Conservation (phyloP, 768 basidiomycete genomes). For the Tylopilus subfusipes region DNA sequence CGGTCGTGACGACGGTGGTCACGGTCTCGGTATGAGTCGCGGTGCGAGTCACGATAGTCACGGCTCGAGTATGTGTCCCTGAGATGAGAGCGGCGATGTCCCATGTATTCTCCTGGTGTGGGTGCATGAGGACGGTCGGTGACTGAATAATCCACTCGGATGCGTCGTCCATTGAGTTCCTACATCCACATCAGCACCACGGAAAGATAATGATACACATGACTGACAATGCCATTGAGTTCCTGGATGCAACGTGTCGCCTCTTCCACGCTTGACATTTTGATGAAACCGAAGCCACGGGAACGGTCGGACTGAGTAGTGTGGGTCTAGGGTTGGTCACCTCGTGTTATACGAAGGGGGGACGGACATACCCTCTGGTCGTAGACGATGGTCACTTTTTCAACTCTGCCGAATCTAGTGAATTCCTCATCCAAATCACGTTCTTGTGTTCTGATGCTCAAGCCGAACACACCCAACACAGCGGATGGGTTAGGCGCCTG, state of each 20-base stretch:
- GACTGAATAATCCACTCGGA: constrained; percentile 96
- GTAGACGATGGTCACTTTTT: constrained; percentile 95
- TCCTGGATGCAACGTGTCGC: constrained; percentile 84
- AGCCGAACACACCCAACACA: constrained; percentile 96
- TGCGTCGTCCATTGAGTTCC: constrained; percentile 93
- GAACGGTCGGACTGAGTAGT: constrained; percentile 79
- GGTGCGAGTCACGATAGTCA: constrained; percentile 45
- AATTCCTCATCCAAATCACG: constrained; percentile 96
- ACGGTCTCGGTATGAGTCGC: constrained; percentile 42
- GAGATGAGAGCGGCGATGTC: constrained; percentile 60
- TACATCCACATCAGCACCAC: constrained; percentile 29
- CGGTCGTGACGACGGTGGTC: constrained; percentile 39
- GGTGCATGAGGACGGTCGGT: constrained; percentile 93
- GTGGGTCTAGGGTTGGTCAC: constrained; percentile 20
- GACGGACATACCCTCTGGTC: constrained; percentile 80
- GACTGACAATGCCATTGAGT: constrained; percentile 84
- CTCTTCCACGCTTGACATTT: constrained; percentile 86
- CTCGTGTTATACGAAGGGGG: background rate
- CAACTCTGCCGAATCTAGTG: constrained; percentile 79
- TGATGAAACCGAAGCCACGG: constrained; percentile 97
- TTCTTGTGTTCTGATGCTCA: constrained; percentile 92
- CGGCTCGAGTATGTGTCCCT: constrained; percentile 45
- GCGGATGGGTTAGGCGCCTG: constrained; percentile 86
- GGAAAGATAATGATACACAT: background rate
- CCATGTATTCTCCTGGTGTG: constrained; percentile 98